Percentiles rank a stretch among this genome's conserved stretches.
These are phyloP conservation scores for Phytophthora cryptogea DNA, from an alignment of 352 stramenopile genomes.

Conservation along the genomic window DNA sequence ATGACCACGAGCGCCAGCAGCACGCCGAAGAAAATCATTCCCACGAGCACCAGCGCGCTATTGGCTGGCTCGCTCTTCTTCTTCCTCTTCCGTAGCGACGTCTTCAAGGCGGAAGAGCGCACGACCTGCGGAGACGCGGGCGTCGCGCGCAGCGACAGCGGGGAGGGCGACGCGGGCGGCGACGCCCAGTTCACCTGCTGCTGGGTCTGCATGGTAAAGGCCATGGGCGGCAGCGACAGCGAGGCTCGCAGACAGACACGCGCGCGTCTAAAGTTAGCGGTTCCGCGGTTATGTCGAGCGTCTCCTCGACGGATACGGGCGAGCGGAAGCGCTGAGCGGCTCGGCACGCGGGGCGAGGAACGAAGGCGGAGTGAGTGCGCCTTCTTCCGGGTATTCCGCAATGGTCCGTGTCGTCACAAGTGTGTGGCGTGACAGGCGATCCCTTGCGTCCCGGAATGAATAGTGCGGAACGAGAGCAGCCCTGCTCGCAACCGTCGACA, in stretches of 20 bases:
- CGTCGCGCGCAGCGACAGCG: slow-evolving; percentile 29
- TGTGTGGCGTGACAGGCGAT: slow-evolving; percentile 5
- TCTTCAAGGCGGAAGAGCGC: neutral
- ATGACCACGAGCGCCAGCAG: slow-evolving; percentile 70
- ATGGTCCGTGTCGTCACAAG: slow-evolving; percentile 10
- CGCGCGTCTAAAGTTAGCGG: slow-evolving; percentile 1
- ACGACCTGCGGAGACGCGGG: slow-evolving; percentile 15
- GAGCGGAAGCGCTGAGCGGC: neutral
- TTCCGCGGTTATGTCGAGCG: slow-evolving; percentile 6
- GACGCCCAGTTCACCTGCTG: slow-evolving; percentile 30
- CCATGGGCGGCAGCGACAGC: slow-evolving; percentile 19
- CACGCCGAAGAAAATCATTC: slow-evolving; percentile 68
- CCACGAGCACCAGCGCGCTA: slow-evolving; percentile 73
- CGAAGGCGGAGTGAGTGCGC: neutral
- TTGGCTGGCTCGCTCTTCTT: slow-evolving; percentile 47
- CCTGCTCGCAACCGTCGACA: neutral
- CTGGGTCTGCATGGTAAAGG: slow-evolving; percentile 39
- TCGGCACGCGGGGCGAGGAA: neutral
- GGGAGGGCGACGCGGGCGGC: slow-evolving; percentile 22
- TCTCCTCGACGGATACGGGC: slow-evolving; percentile 1
- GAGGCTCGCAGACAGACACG: no score
- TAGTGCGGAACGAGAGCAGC: neutral
- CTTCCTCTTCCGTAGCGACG: slow-evolving; percentile 5
- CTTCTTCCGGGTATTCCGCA: slow-evolving; percentile 20
- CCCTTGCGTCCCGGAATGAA: neutral